Percentiles rank a stretch among this genome's conserved stretches.
Conservation (phyloP, 139 green algal species). For the Chlorella sp. region DNA sequence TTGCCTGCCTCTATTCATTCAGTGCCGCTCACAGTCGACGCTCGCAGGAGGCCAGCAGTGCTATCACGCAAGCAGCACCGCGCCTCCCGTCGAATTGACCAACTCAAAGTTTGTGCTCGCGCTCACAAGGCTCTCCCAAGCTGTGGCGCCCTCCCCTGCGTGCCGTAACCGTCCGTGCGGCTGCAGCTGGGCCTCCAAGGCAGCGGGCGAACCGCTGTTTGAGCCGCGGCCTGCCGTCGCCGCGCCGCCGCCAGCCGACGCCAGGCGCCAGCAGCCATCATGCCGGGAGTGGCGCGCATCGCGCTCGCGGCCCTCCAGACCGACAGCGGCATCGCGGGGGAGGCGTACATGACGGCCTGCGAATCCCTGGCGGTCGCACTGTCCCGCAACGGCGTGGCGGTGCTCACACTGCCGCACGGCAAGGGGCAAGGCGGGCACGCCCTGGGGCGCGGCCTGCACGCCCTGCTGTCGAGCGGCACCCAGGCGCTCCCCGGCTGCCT, state of each 20-base stretch:
- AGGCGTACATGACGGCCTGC: background rate
- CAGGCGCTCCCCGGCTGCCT: constrained; percentile 4
- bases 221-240: background rate
- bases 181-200: too few species aligned
- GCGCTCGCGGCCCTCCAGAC: background rate
- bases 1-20: too few species aligned
- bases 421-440: background rate
- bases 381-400: background rate
- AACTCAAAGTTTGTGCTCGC: too few species aligned
- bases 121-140: background rate
- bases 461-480: background rate
- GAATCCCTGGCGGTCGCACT: constrained; percentile 15
- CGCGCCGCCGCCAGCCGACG: background rate
- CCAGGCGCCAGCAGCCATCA: background rate
- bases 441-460: background rate
- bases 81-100: background rate
- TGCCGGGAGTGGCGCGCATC: background rate
- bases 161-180: background rate
- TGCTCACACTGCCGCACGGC: background rate
- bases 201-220: too few species aligned
- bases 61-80: background rate
- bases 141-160: background rate
- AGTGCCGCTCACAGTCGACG: too few species aligned
- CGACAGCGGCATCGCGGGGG: background rate
- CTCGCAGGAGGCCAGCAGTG: too few species aligned